phyloP scores from a whole-genome alignment of 2,329 filamentous ascomycete species.

The Penicillium corylophilum region DNA sequence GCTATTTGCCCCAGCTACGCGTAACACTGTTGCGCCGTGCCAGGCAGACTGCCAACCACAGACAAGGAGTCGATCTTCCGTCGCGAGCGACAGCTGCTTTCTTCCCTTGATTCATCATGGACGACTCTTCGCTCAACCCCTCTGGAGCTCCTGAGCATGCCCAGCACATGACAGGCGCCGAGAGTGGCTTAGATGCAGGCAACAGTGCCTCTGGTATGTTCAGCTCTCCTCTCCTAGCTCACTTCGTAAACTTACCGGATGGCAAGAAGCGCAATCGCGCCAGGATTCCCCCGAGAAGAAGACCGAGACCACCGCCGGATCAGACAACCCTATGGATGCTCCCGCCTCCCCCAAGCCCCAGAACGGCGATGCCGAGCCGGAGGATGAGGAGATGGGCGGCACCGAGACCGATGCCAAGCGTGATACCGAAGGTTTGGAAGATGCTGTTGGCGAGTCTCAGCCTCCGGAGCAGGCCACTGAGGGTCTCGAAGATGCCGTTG shows the following conservation, averaged over 20 bases:
- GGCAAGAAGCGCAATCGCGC: slow-evolving; percentile 34
- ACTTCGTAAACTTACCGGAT: slow-evolving; percentile 20
- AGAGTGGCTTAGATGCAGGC: slow-evolving; percentile 31
- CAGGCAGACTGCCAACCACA: slow-evolving; percentile 20
- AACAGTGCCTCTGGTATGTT: slow-evolving; percentile 34
- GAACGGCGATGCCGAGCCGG: slow-evolving; percentile 56
- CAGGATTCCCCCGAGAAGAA: slow-evolving; percentile 33
- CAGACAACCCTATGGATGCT: slow-evolving; percentile 69
- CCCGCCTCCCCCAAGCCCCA: slow-evolving; percentile 64
- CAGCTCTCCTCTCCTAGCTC: slow-evolving; percentile 9
- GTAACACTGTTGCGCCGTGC: slow-evolving; percentile 14
- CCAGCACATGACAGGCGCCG: slow-evolving; percentile 25
- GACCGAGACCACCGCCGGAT: slow-evolving; percentile 34
- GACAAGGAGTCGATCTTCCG: slow-evolving; percentile 32
- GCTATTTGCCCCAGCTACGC: slow-evolving; percentile 3
- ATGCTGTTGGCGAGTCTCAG: slow-evolving; percentile 46
- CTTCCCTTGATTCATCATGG: slow-evolving; percentile 36
- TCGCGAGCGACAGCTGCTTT: slow-evolving; percentile 31
- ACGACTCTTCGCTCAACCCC: slow-evolving; percentile 32
- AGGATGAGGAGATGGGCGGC: slow-evolving; percentile 81
- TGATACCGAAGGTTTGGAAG: slow-evolving; percentile 47
- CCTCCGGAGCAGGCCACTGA: slow-evolving; percentile 47
- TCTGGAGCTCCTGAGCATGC: slow-evolving; percentile 30
- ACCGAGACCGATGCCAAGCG: slow-evolving; percentile 48
- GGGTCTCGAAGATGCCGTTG: slow-evolving; percentile 35